Evolutionary conservation across 1,139 yeast species (phyloP).

Genomic region (Yamadazyma kanchanaburiensis): DNA sequence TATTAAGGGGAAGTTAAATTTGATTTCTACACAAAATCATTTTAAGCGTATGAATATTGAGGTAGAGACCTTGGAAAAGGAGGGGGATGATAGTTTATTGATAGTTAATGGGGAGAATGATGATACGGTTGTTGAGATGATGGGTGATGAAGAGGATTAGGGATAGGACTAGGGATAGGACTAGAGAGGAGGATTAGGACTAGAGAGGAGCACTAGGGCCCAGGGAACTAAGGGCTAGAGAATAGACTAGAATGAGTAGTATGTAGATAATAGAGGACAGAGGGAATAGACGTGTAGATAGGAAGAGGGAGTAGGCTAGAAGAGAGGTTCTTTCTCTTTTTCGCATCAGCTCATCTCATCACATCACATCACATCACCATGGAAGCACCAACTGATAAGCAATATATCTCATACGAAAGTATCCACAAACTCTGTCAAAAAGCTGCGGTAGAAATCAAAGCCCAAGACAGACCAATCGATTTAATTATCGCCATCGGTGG

Average conservation of each 20-base stretch:
- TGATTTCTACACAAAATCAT: conserved; percentile 37
- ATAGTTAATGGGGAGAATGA: conserved; percentile 46
- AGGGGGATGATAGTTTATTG: conserved; percentile 17
- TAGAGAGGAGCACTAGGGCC: too few species aligned
- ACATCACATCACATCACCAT: neutral
- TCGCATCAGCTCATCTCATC: too few species aligned
- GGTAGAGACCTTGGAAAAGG: conserved; percentile 17
- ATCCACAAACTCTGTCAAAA: conserved; percentile 60
- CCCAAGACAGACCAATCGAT: conserved; percentile 48
- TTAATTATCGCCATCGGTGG: conserved; percentile 66
- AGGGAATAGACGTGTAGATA: too few species aligned
- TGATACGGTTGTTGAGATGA: conserved; percentile 12
- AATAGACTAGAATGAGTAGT: too few species aligned
- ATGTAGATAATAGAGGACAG: too few species aligned
- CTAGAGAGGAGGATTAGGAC: too few species aligned
- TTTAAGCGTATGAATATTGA: conserved; percentile 28
- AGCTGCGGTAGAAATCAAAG: conserved; percentile 41
- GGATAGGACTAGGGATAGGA: neutral
- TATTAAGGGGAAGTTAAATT: conserved; percentile 42
- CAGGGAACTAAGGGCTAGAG: too few species aligned
- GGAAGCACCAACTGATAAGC: conserved; percentile 29
- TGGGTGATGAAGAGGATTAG: neutral
- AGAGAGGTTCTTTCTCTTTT: too few species aligned
- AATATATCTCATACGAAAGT: conserved; percentile 59
- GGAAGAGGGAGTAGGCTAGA: too few species aligned